Base-by-base conservation (phyloP, 768 basidiomycete genomes). In the Hortiboletus flavorubellus region DNA sequence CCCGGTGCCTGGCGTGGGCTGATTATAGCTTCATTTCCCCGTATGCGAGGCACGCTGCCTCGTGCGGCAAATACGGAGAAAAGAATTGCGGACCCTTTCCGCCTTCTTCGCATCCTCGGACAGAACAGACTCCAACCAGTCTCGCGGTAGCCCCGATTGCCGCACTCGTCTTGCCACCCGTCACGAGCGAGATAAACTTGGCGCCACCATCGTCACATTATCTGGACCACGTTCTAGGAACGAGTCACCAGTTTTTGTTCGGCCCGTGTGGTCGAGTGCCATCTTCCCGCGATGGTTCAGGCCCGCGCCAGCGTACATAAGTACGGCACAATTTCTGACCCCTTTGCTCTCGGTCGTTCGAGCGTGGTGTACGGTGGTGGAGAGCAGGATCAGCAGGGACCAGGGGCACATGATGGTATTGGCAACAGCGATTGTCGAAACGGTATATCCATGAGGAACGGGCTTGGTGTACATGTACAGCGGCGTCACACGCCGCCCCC, bases 71-170 rank as follows among this genome's bases (percentile, higher is more conserved):
- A 29, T 33, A 18, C 18, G 53, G 38, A 52, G 52, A 31, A 42
- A 37, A 37, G 8, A 21, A 6, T 15, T 40, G 35, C 16, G 49
- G 11, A 35, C 23, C 53, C 33, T 16, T 18, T 45, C 37, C 48
- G 42, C 45, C 45, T 14, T 59, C 23, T 59, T 59, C 43, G 45
- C 49, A 37, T 59, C 57, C 57, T 58, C 55, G 57, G 57, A 30
- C 8, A 18, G 37, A 4, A 34, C 31, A 33, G 10, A 10, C 26
- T 21, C 21, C 21, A 21, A 33, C 33, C 33, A 37, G 11, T 37
- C 14, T 37, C 35, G 12, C 12, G 31, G 10, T 10, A 31, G 31
- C 8, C 21, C 26, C 26, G 26, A 26, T 26, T 26, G 26, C 26
- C 26, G 26, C 33, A 5, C 11, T 10, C 11, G 3, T 3, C 1